phyloP scores from a whole-genome alignment of 2,329 filamentous ascomycete genomes.

The Trichoderma hamatum region DNA sequence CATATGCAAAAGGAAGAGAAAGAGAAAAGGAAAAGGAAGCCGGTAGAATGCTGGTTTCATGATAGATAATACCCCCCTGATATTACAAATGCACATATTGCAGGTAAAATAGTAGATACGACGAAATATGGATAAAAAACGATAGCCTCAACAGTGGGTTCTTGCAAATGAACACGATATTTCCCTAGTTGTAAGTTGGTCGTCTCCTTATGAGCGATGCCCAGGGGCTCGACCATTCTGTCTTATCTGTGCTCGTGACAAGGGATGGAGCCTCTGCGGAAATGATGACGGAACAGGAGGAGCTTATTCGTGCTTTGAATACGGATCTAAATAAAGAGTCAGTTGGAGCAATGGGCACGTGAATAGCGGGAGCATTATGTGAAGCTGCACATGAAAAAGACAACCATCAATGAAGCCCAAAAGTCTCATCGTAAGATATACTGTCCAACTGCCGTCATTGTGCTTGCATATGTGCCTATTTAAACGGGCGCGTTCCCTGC shows the following conservation, averaged over 20 bases:
- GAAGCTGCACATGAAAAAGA: neutral
- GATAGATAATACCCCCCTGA: slow-evolving; percentile 16
- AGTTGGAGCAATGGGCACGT: neutral
- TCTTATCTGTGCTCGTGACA: neutral
- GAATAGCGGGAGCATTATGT: too few species aligned
- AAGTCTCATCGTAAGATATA: neutral
- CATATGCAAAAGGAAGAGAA: slow-evolving; percentile 1
- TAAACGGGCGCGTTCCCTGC: neutral
- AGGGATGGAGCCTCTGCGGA: neutral
- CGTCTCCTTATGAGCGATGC: too few species aligned
- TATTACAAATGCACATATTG: slow-evolving; percentile 6
- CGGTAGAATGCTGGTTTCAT: slow-evolving; percentile 6
- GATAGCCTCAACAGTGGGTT: neutral
- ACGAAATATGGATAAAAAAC: slow-evolving; percentile 8
- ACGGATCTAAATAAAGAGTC: neutral
- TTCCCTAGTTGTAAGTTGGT: neutral
- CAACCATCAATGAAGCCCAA: neutral
- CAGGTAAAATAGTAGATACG: slow-evolving; percentile 12
- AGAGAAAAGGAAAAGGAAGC: neutral
- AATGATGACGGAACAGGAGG: neutral
- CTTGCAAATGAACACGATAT: neutral
- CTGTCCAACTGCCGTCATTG: neutral
- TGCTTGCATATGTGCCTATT: neutral
- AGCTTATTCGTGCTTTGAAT: neutral
- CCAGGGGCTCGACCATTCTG: neutral